Base-by-base conservation (phyloP, 1,284 basidiomycete species). In the Leccinum ambiguum region DNA sequence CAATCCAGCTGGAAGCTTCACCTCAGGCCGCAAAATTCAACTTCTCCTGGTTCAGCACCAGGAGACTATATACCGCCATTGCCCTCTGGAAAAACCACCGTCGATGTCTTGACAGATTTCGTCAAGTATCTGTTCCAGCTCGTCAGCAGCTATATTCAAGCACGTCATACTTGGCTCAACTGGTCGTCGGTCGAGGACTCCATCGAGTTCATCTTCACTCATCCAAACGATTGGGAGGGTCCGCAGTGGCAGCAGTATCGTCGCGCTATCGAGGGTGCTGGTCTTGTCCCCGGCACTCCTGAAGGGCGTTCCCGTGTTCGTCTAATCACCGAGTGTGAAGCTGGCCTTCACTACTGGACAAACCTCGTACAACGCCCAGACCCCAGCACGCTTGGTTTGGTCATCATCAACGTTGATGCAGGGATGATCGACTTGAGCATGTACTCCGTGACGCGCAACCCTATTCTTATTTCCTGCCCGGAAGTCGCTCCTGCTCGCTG, bases 81-180 rank as follows among this genome's bases (percentile, higher is more conserved):
- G 16, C 45, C 45, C n/a, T 48, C 16, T 48, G 45, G 16, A n/a
- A 48, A 56, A 26, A 56, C 74, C 1, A 75, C 78, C 2, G 67
- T 80, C 0, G 77, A 81, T 4, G 77, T 87, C 26, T 79, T 84
- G 41, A 76, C 78, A 3, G 23, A 23, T 23, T 23, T 23, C 23
- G 23, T 23, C 23, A 23, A 23, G 23, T 23, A 23, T 23, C 23
- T 23, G 23, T 23, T 23, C 23, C 23, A 23, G 23, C 23, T 23
- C 23, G 23, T 23, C 23, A 23, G 23, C 23, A 23, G 23, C 23
- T 23, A 23, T 23, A 23, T 23, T 23, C 23, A 23, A 23, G 23
- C 23, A 23, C 23, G 23, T 23, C 23, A 1, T 23, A 23, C 23
- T 23, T 23, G 23, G 23, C 23, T 23, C 23, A 23, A 23, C 23